A percentile compares a stretch with the other conserved stretches of the same genome.
Conservation (phyloP, 23 red algal genomes). For the Gracilaria caudata region DNA sequence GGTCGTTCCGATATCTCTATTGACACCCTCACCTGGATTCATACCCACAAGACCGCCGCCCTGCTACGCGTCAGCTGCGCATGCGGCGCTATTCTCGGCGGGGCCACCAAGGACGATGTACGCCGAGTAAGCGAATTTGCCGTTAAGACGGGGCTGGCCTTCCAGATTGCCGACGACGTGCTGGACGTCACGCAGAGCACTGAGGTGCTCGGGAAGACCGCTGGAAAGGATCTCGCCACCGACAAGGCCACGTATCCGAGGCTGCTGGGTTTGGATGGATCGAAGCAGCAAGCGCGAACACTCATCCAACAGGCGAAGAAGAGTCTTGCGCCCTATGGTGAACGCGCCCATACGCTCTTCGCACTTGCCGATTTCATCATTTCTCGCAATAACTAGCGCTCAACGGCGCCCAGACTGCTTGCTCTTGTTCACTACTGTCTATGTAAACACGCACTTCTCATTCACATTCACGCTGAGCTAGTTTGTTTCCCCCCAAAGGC, state of each 20-base stretch:
- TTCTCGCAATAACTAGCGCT: conserved; percentile 74
- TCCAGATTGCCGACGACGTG: conserved; percentile 98
- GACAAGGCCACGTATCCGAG: conserved; percentile 95
- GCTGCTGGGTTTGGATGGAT: conserved; percentile 87
- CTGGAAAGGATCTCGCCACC: conserved; percentile 91
- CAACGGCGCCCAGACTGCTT: not conserved
- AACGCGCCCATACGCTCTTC: conserved; percentile 56
- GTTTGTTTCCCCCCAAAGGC: not conserved
- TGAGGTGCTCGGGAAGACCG: conserved; percentile 93
- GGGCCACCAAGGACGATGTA: conserved; percentile 84
- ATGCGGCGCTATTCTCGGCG: conserved; percentile 89
- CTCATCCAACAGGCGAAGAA: conserved; percentile 85
- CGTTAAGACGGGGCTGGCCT: conserved; percentile 93
- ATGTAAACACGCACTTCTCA: not conserved
- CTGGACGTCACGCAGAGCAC: conserved; percentile 88
- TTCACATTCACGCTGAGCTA: not conserved
- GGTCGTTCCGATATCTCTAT: conserved; percentile 76
- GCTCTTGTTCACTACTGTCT: conserved; percentile 25
- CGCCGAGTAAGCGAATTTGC: conserved; percentile 78
- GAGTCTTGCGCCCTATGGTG: conserved; percentile 75
- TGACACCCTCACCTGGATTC: conserved; percentile 91
- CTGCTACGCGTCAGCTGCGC: conserved; percentile 81
- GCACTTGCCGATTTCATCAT: conserved; percentile 97
- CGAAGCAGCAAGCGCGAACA: conserved; percentile 60
- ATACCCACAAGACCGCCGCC: conserved; percentile 96